Base-by-base conservation (phyloP, 2,329 filamentous ascomycete genomes). In the Metarhizium rileyi region DNA sequence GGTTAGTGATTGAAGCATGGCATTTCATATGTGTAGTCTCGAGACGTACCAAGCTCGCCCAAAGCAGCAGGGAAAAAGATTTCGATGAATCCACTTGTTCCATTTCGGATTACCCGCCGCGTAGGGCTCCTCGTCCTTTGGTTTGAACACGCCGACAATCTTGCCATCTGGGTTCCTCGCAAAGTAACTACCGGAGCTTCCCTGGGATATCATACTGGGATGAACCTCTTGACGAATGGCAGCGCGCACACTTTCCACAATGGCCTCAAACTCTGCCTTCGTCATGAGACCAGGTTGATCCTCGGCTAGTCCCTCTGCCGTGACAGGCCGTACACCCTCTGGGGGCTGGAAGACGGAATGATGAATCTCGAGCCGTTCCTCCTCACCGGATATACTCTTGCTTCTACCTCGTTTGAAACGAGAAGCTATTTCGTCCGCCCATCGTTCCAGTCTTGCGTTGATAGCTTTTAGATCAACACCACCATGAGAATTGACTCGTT, bases 81-180 rank as follows among this genome's bases (percentile, higher is more conserved):
- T 98, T 55, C 93, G 79, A 67, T 98, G 93, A 71, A 98, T 90
- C 93, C 93, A 98, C 70, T 98, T 98, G 59, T 94, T 97, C 91
- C 91, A 97, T 66, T 98, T 98, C 5, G 93, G 93, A 63, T 98
- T 98, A 58, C 89, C 86, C 28, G 88, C 93, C 1, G 93, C 93
- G 63, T 96, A 98, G 1, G 93, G 93, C 67, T 98, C 94, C 70
- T 98, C 93, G 59, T 98, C 93, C 70, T 98, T 98, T 40, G 93
- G 93, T 67, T 98, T 98, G 72, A 98, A 98, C 4, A 98, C 93
- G 33, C 90, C 93, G 4, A 98, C 89, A 16, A 96, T 88, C 71
- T 95, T 96, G 47, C 93, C 93, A 50, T 91, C 85, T 1, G 80
- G 80, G 60, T 95, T 95, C 52, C 90, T 80, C 25, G 93, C 93